Evolutionary conservation across 2,329 filamentous ascomycete species (phyloP), one percentile per base, ranked within the genome.

Genomic region (Claviceps sp.): DNA sequence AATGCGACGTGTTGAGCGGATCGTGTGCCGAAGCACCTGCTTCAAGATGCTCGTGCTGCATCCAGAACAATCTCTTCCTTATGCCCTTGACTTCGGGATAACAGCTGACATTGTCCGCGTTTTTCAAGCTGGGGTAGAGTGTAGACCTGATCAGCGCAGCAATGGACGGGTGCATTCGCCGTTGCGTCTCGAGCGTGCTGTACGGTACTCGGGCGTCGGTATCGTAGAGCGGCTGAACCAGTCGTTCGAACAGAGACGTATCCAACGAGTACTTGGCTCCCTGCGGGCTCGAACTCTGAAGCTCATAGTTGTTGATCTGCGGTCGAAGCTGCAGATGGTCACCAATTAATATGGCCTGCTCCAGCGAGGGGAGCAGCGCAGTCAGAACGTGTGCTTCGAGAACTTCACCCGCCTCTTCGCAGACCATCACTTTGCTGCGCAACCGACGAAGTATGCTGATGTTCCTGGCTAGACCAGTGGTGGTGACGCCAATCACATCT

Each of bases 321-420:
- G 81, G 81, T 0, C 80, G 74, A 1, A 85, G 69, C 58, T 85
- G 81, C 19, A 73, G 66, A 53, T 84, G 80, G 57, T 85, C 82
- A 0, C 82, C 81, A 41, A 85, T 84, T 14, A 80, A 70, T 17
- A 85, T 78, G 5, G 72, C 66, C 53, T 87, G 82, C 60, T 85
- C 73, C 0, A 84, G 61, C 0, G 73, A 73, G 0, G 81, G 80
- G 0, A 83, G 65, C 4, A 86, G 61, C 0, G 81, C 73, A 0
- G 78, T 78, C 1, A 86, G 61, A 2, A 78, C 67, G 54, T 86
- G 81, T 0, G 78, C 70, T 60, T 87, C 84, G 37, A 86, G 68
- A 0, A 87, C 78, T 55, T 87, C 82, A 0, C 76, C 83, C 1
- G 83, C 83, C 59, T 87, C 83, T 60, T 87, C 83, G 38, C 78